Conservation (phyloP, 257 asterid genomes). For the Capsicum baccatum region DNA sequence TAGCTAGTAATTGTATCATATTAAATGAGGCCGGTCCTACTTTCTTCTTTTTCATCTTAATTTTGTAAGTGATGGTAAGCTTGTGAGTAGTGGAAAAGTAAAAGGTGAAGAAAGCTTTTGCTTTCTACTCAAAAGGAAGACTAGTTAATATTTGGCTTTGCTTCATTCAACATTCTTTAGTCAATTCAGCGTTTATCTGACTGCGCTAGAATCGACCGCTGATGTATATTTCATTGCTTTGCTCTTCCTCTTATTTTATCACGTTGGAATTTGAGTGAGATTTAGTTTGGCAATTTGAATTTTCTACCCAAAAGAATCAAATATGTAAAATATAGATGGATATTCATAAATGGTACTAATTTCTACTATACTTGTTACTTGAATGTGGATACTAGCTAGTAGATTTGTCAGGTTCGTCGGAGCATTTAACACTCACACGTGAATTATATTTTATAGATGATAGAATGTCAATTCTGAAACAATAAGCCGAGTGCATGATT, state of each 20-base stretch:
- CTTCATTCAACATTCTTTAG: background rate
- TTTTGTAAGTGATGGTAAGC: background rate
- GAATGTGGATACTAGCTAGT: background rate
- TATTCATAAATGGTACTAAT: too few relatives aligned
- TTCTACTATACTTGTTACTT: background rate
- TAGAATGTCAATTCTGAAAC: background rate
- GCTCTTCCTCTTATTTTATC: background rate
- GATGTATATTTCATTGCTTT: background rate
- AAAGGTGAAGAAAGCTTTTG: conserved; percentile 10
- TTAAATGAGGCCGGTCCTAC: background rate
- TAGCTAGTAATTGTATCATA: background rate
- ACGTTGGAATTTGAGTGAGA: background rate
- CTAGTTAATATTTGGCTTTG: conserved; percentile 4
- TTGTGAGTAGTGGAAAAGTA: conserved; percentile 5
- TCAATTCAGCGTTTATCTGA: conserved; percentile 5
- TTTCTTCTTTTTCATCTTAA: too few relatives aligned
- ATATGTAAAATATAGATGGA: too few relatives aligned
- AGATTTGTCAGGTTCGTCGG: background rate
- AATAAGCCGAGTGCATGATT: too few relatives aligned
- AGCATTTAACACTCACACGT: background rate
- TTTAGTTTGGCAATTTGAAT: background rate
- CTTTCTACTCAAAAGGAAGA: background rate
- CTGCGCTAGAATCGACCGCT: background rate
- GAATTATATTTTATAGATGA: background rate
- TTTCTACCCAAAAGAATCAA: background rate